Evolutionary conservation across 2,329 filamentous ascomycete species (phyloP).

Genomic region (Penicillium frequentans): DNA sequence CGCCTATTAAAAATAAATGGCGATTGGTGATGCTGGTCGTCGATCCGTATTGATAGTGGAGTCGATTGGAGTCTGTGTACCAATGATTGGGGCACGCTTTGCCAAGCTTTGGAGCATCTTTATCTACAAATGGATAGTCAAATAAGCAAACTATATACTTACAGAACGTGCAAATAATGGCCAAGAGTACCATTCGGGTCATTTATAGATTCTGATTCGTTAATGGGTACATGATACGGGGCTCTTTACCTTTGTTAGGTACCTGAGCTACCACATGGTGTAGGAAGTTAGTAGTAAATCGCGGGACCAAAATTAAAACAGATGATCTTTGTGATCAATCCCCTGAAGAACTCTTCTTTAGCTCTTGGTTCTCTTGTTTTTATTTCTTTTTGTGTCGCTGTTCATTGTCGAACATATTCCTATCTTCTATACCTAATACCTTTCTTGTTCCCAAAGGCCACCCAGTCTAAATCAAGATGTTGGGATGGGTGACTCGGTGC

Average conservation of each 20-base stretch:
- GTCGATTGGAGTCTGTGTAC: background rate
- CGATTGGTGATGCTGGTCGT: conserved; percentile 3
- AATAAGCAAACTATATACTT: background rate
- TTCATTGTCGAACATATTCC: background rate
- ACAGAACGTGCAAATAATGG: background rate
- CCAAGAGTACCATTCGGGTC: background rate
- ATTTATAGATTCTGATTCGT: background rate
- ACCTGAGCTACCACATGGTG: background rate
- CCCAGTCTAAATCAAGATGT: conserved; percentile 16
- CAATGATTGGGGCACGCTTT: conserved; percentile 1
- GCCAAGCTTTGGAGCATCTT: conserved; percentile 2
- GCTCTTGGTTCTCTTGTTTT: background rate
- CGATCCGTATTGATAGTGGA: background rate
- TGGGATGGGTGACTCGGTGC: conserved; percentile 30
- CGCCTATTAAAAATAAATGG: background rate
- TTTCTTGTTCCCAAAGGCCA: background rate
- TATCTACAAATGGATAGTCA: background rate
- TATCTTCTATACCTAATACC: background rate
- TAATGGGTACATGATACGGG: background rate
- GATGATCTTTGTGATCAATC: background rate
- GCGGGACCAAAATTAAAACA: background rate
- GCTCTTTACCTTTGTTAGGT: background rate
- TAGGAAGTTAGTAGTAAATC: background rate
- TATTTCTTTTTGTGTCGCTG: background rate
- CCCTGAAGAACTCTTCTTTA: background rate